Evolutionary conservation across 306 rosid genomes (phyloP).

Genomic region (Myrica gale): DNA sequence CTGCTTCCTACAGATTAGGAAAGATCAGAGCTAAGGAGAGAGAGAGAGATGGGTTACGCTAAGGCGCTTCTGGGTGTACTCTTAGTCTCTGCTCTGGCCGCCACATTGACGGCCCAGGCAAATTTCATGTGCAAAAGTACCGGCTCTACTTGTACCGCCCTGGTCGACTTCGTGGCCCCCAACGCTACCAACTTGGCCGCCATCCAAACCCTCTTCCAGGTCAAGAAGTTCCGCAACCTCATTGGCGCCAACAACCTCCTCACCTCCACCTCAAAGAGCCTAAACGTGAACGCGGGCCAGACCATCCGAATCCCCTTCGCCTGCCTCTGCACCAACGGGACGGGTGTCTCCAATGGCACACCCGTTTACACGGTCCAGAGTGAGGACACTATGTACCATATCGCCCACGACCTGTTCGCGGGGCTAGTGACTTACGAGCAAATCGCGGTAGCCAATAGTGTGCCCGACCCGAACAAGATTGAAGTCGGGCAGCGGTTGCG

Average conservation of each 20-base stretch:
- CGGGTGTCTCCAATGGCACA: slow-evolving; percentile 40
- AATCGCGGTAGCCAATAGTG: slow-evolving; percentile 36
- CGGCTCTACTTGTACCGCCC: slow-evolving; percentile 35
- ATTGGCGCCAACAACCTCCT: slow-evolving; percentile 60
- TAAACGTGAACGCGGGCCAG: background rate
- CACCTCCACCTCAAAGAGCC: background rate
- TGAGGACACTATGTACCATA: slow-evolving; percentile 41
- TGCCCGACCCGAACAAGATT: slow-evolving; percentile 29
- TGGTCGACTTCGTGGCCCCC: slow-evolving; percentile 40
- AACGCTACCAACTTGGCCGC: slow-evolving; percentile 46
- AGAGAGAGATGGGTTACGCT: slow-evolving; percentile 25
- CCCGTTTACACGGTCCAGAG: slow-evolving; percentile 48
- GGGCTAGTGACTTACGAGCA: slow-evolving; percentile 36
- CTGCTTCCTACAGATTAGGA: background rate
- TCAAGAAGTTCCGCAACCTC: slow-evolving; percentile 45
- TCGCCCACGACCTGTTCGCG: slow-evolving; percentile 46
- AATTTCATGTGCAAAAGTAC: slow-evolving; percentile 43
- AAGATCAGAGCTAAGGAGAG: background rate
- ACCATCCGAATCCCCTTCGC: slow-evolving; percentile 53
- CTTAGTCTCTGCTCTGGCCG: slow-evolving; percentile 10
- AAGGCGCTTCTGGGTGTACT: slow-evolving; percentile 21
- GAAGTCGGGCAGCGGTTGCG: slow-evolving; percentile 30
- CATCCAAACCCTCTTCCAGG: slow-evolving; percentile 61
- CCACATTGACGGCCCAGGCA: slow-evolving; percentile 13
- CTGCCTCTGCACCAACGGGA: slow-evolving; percentile 50